phyloP scores from a whole-genome alignment of 2,329 filamentous ascomycete species.

The Lomentospora prolificans region DNA sequence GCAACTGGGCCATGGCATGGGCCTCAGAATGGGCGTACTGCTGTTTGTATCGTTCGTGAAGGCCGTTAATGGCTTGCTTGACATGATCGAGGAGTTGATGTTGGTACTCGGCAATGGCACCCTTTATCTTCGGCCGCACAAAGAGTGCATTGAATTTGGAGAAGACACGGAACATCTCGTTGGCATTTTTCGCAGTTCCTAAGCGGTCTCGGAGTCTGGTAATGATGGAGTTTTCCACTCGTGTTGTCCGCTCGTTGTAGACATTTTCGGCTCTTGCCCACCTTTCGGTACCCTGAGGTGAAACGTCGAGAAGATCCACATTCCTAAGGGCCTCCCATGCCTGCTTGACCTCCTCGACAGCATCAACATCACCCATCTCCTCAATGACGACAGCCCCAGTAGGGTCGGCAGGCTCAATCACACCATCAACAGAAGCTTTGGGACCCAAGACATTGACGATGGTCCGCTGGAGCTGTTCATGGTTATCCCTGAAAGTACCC shows the following conservation, averaged over 20 bases:
- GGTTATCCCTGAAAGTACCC: constrained; percentile 87
- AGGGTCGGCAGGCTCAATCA: constrained; percentile 33
- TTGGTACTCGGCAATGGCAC: constrained; percentile 96
- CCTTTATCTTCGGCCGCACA: constrained; percentile 96
- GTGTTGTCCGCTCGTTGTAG: constrained; percentile 94
- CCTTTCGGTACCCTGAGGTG: constrained; percentile 74
- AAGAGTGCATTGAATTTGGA: constrained; percentile 99
- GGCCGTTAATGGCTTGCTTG: constrained; percentile 83
- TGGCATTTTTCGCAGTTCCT: constrained; percentile 91
- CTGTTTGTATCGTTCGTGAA: constrained; percentile 97
- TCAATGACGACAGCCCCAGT: constrained; percentile 68
- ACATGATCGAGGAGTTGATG: constrained; percentile 97
- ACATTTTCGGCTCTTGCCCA: constrained; percentile 93
- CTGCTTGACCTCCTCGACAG: constrained; percentile 89
- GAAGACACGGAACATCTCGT: constrained; percentile 99
- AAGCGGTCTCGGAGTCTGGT: constrained; percentile 83
- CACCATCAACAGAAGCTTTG: constrained; percentile 46
- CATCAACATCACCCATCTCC: constrained; percentile 94
- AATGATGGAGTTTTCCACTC: constrained; percentile 98
- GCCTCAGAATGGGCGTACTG: constrained; percentile 98
- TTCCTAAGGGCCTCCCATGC: constrained; percentile 91
- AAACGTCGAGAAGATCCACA: constrained; percentile 89
- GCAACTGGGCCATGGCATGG: constrained; percentile 94
- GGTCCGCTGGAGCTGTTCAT: constrained; percentile 92
- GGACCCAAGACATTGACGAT: constrained; percentile 94